Percentiles rank a stretch among this genome's conserved stretches.
phyloP scores from a whole-genome alignment of 495 filamentous ascomycete genomes.

The Bacidia gigantensis region DNA sequence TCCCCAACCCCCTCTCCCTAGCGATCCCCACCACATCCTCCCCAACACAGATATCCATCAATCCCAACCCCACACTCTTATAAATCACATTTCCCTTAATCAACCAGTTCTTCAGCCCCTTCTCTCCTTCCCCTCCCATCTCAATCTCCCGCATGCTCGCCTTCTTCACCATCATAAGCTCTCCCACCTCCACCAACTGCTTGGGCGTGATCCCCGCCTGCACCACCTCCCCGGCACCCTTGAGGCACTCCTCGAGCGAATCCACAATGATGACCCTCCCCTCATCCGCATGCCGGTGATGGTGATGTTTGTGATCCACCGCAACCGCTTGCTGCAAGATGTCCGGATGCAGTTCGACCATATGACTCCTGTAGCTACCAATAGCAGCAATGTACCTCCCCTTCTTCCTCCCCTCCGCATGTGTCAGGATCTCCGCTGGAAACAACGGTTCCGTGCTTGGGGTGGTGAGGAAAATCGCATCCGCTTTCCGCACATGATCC shows the following conservation, averaged over 20 bases:
- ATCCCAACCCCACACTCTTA: conserved; percentile 65
- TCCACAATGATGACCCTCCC: conserved; percentile 77
- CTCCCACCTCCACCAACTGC: conserved; percentile 76
- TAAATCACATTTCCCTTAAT: conserved; percentile 74
- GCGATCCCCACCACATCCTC: conserved; percentile 63
- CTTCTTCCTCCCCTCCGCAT: conserved; percentile 54
- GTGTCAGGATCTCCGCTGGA: conserved; percentile 49
- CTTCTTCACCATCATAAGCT: conserved; percentile 61
- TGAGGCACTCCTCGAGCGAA: conserved; percentile 60
- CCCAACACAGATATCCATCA: conserved; percentile 72
- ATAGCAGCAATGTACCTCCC: conserved; percentile 68
- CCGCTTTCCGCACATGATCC: conserved; percentile 50
- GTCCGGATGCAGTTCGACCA: conserved; percentile 72
- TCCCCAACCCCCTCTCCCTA: conserved; percentile 58
- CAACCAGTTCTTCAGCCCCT: conserved; percentile 56
- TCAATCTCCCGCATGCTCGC: conserved; percentile 28
- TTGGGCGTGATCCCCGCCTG: conserved; percentile 55
- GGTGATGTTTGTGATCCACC: conserved; percentile 38
- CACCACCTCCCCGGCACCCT: conserved; percentile 82
- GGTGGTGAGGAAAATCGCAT: conserved; percentile 75
- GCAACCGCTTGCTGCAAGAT: conserved; percentile 57
- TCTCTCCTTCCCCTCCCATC: conserved; percentile 31
- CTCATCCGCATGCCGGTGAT: conserved; percentile 48
- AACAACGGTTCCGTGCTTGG: conserved; percentile 48
- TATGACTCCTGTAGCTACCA: conserved; percentile 70